Conservation (phyloP, 495 filamentous ascomycete species). For the Immersiella caudata region DNA sequence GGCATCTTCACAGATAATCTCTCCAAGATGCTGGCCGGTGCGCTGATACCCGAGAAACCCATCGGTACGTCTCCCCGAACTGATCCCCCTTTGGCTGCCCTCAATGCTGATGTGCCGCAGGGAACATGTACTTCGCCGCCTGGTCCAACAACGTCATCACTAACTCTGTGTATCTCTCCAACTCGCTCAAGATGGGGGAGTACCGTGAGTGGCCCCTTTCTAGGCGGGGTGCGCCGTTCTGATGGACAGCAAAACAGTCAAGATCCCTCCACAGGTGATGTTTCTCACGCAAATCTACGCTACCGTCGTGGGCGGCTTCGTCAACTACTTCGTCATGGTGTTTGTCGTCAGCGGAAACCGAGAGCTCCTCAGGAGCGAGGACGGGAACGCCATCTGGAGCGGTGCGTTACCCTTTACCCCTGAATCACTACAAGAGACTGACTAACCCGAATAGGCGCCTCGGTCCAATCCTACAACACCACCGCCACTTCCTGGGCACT, state of each 20-base stretch:
- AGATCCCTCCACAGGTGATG: slow-evolving; percentile 45
- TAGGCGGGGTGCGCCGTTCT: too few relatives aligned
- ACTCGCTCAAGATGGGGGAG: slow-evolving; percentile 41
- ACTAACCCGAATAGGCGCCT: slow-evolving; percentile 27
- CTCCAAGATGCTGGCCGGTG: slow-evolving; percentile 43
- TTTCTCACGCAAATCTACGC: slow-evolving; percentile 47
- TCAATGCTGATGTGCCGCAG: too few relatives aligned
- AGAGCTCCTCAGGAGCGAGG: slow-evolving; percentile 32
- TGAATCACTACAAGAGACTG: too few relatives aligned
- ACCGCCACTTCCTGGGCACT: slow-evolving; percentile 46
- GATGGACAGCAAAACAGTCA: slow-evolving; percentile 42
- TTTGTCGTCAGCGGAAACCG: slow-evolving; percentile 39
- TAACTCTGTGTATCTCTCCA: slow-evolving; percentile 35
- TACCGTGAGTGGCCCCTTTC: slow-evolving; percentile 32
- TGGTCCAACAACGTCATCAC: slow-evolving; percentile 30
- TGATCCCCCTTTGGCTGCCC: too few relatives aligned
- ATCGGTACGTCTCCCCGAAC: slow-evolving; percentile 26
- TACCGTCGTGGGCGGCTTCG: slow-evolving; percentile 44
- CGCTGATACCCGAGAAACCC: slow-evolving; percentile 38
- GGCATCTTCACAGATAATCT: slow-evolving; percentile 47
- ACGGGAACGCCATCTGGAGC: slow-evolving; percentile 44
- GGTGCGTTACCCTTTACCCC: too few relatives aligned
- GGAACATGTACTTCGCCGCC: slow-evolving; percentile 46
- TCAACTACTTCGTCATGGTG: slow-evolving; percentile 50
- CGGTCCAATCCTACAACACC: slow-evolving; percentile 44